Conservation (phyloP, 169 alveolate species). For the Plasmodium reichenowi region DNA sequence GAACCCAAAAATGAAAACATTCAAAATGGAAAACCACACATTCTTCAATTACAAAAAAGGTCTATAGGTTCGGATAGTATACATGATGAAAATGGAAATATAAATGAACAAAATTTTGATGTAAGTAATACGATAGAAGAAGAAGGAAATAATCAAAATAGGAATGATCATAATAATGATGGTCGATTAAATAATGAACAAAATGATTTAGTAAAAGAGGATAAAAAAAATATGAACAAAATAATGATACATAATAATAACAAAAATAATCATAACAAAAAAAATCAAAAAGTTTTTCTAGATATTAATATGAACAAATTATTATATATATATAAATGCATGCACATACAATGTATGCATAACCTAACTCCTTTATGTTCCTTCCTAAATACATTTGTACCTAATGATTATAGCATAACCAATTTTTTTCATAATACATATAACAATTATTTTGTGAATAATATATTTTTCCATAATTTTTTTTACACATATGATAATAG, state of each 20-base stretch:
- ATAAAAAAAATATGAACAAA: background rate
- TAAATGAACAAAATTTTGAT: background rate
- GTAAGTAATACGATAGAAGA: background rate
- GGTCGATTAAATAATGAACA: background rate
- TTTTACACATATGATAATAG: conserved; percentile 56
- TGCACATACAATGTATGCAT: conserved; percentile 76
- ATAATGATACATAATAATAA: background rate
- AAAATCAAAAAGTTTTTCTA: conserved; percentile 21
- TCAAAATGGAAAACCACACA: background rate
- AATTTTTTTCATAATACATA: conserved; percentile 36
- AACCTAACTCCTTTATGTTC: conserved; percentile 53
- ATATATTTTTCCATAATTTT: conserved; percentile 54
- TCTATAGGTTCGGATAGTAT: too few relatives aligned
- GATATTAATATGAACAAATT: conserved; percentile 58
- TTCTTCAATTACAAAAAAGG: background rate
- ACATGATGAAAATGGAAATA: too few relatives aligned
- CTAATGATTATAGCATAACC: conserved; percentile 55
- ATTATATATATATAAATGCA: conserved; percentile 64
- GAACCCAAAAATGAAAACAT: background rate
- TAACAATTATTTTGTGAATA: conserved; percentile 52
- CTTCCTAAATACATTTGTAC: conserved; percentile 25
- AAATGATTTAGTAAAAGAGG: background rate
- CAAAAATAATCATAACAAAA: background rate
- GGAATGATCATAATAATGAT: background rate
- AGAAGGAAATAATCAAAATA: background rate